Evolutionary conservation across 208 protist species (phyloP).

Genomic region (Crithidia thermophila): DNA sequence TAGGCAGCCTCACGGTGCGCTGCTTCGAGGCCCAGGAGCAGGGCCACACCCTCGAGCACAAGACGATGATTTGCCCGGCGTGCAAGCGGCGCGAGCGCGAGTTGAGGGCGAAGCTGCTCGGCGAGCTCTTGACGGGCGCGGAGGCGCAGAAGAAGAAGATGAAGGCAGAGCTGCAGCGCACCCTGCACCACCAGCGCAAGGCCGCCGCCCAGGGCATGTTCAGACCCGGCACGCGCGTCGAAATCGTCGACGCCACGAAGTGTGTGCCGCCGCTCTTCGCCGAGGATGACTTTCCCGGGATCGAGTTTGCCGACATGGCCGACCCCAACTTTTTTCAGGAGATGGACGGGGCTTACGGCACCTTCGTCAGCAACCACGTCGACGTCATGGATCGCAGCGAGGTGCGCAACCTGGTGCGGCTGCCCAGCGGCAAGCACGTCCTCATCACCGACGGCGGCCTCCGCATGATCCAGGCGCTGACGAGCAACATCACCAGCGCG

Average conservation of each 20-base stretch:
- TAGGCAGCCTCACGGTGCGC: slow-evolving; percentile 54
- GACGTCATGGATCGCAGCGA: slow-evolving; percentile 86
- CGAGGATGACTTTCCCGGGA: slow-evolving; percentile 80
- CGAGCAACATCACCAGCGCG: slow-evolving; percentile 38
- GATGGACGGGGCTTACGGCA: slow-evolving; percentile 81
- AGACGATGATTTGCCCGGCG: slow-evolving; percentile 61
- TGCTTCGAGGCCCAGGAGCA: slow-evolving; percentile 75
- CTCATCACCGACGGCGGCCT: slow-evolving; percentile 87
- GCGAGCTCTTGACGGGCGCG: slow-evolving; percentile 65
- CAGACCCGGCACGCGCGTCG: slow-evolving; percentile 64
- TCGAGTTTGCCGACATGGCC: slow-evolving; percentile 78
- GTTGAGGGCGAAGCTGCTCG: slow-evolving; percentile 68
- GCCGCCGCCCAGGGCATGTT: slow-evolving; percentile 86
- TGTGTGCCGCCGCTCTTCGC: slow-evolving; percentile 77
- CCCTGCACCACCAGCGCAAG: slow-evolving; percentile 81
- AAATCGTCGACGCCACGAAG: slow-evolving; percentile 74
- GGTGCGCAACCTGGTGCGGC: slow-evolving; percentile 81
- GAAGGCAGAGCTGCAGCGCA: slow-evolving; percentile 65
- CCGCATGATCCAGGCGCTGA: slow-evolving; percentile 73
- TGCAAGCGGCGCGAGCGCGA: slow-evolving; percentile 77
- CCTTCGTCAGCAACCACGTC: slow-evolving; percentile 85
- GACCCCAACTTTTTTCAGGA: slow-evolving; percentile 45
- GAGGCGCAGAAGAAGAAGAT: slow-evolving; percentile 71
- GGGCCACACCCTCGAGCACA: slow-evolving; percentile 48
- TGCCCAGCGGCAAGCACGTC: slow-evolving; percentile 79